phyloP scores from a whole-genome alignment of 176 grass and related monocot species.

The Melocanna baccifera region DNA sequence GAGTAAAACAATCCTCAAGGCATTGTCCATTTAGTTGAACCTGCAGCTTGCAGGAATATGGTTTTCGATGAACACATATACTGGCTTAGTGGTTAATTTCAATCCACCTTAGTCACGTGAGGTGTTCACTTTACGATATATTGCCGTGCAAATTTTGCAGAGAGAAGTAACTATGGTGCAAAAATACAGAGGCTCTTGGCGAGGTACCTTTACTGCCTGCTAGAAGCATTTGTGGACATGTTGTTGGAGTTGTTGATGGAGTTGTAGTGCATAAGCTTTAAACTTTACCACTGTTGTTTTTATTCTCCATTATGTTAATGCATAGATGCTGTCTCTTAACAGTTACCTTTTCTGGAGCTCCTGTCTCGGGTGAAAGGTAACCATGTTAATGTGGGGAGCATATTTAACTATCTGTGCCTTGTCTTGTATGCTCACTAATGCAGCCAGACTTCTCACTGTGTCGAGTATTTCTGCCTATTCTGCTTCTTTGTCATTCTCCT shows the following conservation, averaged over 20 bases:
- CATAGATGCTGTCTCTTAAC: conserved; percentile 9
- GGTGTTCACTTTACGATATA: neutral
- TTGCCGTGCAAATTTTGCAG: conserved; percentile 31
- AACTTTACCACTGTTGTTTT: conserved; percentile 1
- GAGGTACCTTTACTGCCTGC: conserved; percentile 17
- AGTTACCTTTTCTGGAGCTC: conserved; percentile 7
- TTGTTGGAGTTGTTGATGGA: conserved; percentile 27
- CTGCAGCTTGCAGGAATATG: neutral
- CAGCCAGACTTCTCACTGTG: neutral
- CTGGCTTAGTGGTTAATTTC: neutral
- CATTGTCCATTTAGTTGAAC: neutral
- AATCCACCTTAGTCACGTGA: neutral
- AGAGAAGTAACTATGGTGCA: conserved; percentile 28
- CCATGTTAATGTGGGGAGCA: conserved; percentile 21
- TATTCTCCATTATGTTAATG: conserved; percentile 10
- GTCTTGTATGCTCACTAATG: conserved; percentile 19
- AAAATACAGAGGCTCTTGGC: conserved; percentile 39
- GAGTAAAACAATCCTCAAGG: neutral
- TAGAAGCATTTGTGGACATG: conserved; percentile 37
- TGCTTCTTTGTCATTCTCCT: neutral
- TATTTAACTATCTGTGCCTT: conserved; percentile 15
- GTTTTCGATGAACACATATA: neutral
- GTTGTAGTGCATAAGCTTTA: conserved; percentile 14
- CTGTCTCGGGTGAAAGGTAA: conserved; percentile 9
- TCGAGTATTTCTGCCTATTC: neutral